Evolutionary conservation across 1,284 basidiomycete species (phyloP), one percentile per base, ranked within the genome.

Genomic region (Megacollybia platyphylla): DNA sequence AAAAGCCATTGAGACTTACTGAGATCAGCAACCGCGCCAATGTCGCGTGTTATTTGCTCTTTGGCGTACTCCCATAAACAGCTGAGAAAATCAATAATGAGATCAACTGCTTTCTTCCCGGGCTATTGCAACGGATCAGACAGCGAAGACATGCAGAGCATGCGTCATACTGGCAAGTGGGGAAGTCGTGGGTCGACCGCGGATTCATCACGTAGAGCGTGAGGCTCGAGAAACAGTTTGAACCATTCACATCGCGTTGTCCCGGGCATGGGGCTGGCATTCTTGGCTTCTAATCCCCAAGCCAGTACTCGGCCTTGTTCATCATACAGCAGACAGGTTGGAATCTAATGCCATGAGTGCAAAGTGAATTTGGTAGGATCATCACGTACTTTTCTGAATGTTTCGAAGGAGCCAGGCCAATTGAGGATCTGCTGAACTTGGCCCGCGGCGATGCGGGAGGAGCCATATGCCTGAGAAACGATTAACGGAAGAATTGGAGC

Each of bases 31-130:
- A 89, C 79, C 17, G 73, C 76, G 36, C 85, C 86, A 53, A 88
- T 86, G 50, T 88, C 82, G 44, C 76, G 72, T 11, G 82, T 87
- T 51, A 89, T 88, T 53, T 84, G 79, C 42, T 83, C 79, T 53
- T 83, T 86, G 10, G 84, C 84, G 53, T 88, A 83, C 52, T 82
- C 79, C 85, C 86, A 89, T 37, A 90, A 63, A 53, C 79, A 82
- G 36, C 72, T 71, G 40, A 89, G 62, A 57, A 84, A 89, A 57
- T 88, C 87, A 32, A 82, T 63, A 46, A 90, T 84, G 49, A 87
- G 64, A 56, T 88, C 78, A 48, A 80, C 64, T 2, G 85, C 73
- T 41, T 64, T 67, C 55, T 90, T 89, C 18, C 80, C 80, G 36
- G 69, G 71, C 85, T 87, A 51, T 42, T 48, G 45, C 26, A 27